Evolutionary conservation across 108 stramenopile genomes (phyloP).

Genomic region (Stephanodiscus triporus): DNA sequence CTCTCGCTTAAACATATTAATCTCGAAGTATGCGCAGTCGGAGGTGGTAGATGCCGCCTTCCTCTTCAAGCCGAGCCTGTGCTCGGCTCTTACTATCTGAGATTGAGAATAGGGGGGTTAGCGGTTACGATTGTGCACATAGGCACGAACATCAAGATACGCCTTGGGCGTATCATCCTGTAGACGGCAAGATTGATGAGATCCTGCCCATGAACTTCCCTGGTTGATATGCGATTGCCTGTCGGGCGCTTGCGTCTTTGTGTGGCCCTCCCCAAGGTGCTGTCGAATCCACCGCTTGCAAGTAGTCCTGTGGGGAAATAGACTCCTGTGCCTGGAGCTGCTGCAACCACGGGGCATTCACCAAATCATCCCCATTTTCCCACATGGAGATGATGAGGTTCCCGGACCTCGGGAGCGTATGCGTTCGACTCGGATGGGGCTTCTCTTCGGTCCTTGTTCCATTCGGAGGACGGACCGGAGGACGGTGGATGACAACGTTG

Average conservation of each 20-base stretch:
- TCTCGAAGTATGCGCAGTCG: background rate
- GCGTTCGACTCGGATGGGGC: too few species aligned
- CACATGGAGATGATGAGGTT: too few species aligned
- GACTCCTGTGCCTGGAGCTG: too few species aligned
- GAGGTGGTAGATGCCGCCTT: background rate
- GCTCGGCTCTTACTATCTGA: background rate
- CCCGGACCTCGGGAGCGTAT: too few species aligned
- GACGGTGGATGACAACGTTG: too few species aligned
- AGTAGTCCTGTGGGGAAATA: too few species aligned
- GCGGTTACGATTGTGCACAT: conserved; percentile 16
- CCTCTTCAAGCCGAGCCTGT: background rate
- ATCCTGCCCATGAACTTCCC: conserved; percentile 20
- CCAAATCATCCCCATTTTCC: too few species aligned
- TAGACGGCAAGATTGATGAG: conserved; percentile 20
- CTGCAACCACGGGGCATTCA: too few species aligned
- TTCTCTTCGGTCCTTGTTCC: too few species aligned
- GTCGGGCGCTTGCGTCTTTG: background rate
- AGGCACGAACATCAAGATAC: conserved; percentile 1
- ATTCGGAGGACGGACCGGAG: too few species aligned
- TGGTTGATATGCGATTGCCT: background rate
- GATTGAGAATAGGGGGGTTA: background rate
- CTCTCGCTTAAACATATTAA: background rate
- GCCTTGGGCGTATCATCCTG: conserved; percentile 11
- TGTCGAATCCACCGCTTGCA: conserved; percentile 19
- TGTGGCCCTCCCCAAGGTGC: background rate